Percentiles rank a stretch among this genome's conserved stretches.
Conservation (phyloP, 495 filamentous ascomycete genomes). For the Ascodesmis nigricans region DNA sequence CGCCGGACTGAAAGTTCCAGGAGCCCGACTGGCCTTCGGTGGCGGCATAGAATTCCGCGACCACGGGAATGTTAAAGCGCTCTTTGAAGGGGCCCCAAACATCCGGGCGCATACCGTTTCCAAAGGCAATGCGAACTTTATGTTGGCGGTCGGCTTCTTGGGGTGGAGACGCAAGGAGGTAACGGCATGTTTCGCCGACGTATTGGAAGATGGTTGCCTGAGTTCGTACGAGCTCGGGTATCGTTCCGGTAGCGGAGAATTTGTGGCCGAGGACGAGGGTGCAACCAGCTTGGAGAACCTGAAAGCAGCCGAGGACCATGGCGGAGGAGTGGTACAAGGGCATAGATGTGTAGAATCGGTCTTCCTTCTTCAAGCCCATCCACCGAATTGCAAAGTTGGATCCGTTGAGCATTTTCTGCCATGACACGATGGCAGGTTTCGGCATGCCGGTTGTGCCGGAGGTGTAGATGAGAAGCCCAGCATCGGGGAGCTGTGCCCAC, state of each 20-base stretch:
- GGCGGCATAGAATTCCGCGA: constrained; percentile 77
- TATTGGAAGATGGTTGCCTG: constrained; percentile 77
- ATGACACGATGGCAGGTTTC: constrained; percentile 70
- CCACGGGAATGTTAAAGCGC: constrained; percentile 59
- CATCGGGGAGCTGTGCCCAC: constrained; percentile 30
- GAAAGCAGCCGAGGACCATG: constrained; percentile 41
- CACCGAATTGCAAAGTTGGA: constrained; percentile 34
- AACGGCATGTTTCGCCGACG: constrained; percentile 84
- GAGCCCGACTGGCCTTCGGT: constrained; percentile 56
- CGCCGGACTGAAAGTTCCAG: constrained; percentile 58
- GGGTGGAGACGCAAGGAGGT: constrained; percentile 55
- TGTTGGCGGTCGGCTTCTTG: constrained; percentile 52
- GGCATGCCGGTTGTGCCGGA: constrained; percentile 79
- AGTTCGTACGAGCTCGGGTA: constrained; percentile 49
- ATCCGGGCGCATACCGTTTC: constrained; percentile 82
- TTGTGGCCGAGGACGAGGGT: constrained; percentile 54
- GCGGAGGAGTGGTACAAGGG: constrained; percentile 86
- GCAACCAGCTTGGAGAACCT: constrained; percentile 34
- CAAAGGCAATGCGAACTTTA: constrained; percentile 58
- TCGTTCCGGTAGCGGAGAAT: constrained; percentile 68
- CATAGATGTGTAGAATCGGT: constrained; percentile 82
- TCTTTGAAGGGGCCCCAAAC: constrained; percentile 76
- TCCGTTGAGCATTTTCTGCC: constrained; percentile 40
- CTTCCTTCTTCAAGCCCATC: constrained; percentile 33
- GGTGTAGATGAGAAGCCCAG: constrained; percentile 64